Base-by-base conservation (phyloP, 2,329 filamentous ascomycete species). In the Corinectria fuckeliana region DNA sequence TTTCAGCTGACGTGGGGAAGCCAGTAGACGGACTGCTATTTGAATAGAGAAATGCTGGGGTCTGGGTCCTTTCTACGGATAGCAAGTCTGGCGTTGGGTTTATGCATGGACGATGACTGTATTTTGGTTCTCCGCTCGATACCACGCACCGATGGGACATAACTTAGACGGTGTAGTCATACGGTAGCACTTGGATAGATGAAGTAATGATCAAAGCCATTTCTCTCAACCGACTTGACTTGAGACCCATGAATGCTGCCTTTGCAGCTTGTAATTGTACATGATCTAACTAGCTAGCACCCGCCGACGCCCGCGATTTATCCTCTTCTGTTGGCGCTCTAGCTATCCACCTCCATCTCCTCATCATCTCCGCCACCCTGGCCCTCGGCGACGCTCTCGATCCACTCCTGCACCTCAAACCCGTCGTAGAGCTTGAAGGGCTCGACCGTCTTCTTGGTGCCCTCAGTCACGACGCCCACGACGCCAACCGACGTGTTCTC, bases 401-500 rank as follows among this genome's bases (percentile, higher is more conserved):
- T 85, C 87, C 93, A 93, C 65, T 88, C 88, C 75, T 89, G 88
- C 62, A 97, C 88, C 65, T 95, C 91, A 74, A 92, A 88, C 13
- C 93, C 93, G 75, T 99, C 95, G 72, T 91, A 95, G 66, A 97
- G 83, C 82, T 91, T 92, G 81, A 98, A 98, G 64, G 86, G 86
- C 83, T 98, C 91, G 28, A 90, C 78, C 54, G 73, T 79, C 76
- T 84, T 85, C 74, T 81, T 82, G 53, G 80, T 80, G 6, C 80
- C 78, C 34, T 63, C 63, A 61, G 79, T 77, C 63, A 76, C 79
- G 48, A 85, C 80, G 9, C 93, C 93, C 20, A 93, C 91, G 61
- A 97, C 83, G 34, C 91, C 93, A 53, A 99, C 86, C 69, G 92
- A 97, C 54, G 93, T 97, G 81, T 99, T 99, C 77, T 98, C 95